Conservation (phyloP, 768 basidiomycete species). For the Cystofilobasidium bisporidii region DNA sequence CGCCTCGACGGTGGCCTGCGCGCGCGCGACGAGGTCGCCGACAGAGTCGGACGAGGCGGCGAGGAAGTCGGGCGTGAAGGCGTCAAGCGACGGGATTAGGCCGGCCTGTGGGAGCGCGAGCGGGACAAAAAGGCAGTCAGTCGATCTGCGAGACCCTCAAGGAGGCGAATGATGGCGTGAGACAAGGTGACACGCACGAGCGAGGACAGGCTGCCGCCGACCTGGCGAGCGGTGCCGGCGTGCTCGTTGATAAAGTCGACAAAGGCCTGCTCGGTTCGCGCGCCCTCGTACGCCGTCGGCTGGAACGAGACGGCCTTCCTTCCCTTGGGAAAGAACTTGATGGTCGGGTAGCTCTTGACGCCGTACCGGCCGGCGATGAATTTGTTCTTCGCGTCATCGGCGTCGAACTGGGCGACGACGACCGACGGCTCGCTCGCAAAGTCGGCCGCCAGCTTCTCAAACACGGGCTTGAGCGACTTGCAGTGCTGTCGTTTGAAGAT, state of each 20-base stretch:
- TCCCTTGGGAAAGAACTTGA: slow-evolving; percentile 48
- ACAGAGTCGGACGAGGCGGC: slow-evolving; percentile 46
- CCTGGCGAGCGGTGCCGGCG: slow-evolving; percentile 73
- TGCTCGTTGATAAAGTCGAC: slow-evolving; percentile 31
- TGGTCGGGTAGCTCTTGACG: slow-evolving; percentile 75
- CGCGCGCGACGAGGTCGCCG: slow-evolving; percentile 45
- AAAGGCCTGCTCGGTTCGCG: slow-evolving; percentile 47
- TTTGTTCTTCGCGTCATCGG: slow-evolving; percentile 70
- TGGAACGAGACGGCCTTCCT: slow-evolving; percentile 56
- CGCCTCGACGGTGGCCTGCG: slow-evolving; percentile 30
- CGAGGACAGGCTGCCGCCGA: slow-evolving; percentile 63
- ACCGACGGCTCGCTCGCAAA: slow-evolving; percentile 72
- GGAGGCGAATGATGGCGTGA: too few species aligned
- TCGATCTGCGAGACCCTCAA: too few species aligned
- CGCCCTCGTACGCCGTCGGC: slow-evolving; percentile 43
- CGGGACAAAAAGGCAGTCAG: too few species aligned
- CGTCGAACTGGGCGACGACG: slow-evolving; percentile 81
- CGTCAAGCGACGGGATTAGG: slow-evolving; percentile 64
- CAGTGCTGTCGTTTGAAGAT: slow-evolving; percentile 50
- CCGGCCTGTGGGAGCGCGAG: slow-evolving; percentile 76
- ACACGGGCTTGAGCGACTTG: slow-evolving; percentile 77
- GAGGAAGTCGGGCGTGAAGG: slow-evolving; percentile 64
- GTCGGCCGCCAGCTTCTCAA: slow-evolving; percentile 68
- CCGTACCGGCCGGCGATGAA: slow-evolving; percentile 61
- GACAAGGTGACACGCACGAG: slow-evolving; percentile 29